phyloP scores from a whole-genome alignment of 2,329 filamentous ascomycete genomes.

The Nothopassalora personata region DNA sequence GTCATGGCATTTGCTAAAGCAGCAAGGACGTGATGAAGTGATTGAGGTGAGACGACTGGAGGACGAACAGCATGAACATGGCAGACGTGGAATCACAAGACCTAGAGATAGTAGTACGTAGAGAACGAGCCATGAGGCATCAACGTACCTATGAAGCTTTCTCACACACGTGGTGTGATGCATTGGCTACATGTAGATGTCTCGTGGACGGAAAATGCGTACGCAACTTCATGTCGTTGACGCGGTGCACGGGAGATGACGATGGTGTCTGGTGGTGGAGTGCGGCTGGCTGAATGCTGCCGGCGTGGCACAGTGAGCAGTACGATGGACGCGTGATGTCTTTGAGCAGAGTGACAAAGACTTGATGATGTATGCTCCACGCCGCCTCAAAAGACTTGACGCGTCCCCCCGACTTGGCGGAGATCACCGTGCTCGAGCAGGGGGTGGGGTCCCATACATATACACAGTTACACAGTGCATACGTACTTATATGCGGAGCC shows the following conservation, averaged over 20 bases:
- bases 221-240: background rate
- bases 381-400: background rate
- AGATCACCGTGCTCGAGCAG: background rate
- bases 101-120: background rate
- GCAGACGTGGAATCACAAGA: background rate
- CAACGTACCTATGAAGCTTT: background rate
- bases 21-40: background rate
- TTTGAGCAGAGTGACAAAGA: background rate
- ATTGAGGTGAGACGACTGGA: background rate
- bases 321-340: background rate
- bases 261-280: background rate
- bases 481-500: background rate
- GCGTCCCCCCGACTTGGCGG: background rate
- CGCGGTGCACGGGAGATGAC: background rate
- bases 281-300: background rate
- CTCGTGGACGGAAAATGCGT: background rate
- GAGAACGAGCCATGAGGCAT: background rate
- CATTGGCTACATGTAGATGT: background rate
- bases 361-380: background rate
- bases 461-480: background rate
- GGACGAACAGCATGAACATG: background rate
- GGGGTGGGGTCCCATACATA: background rate
- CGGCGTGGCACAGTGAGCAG: background rate
- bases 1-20: slow-evolving; percentile 72
- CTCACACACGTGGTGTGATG: background rate